Percentiles rank a stretch among this genome's conserved stretches.
phyloP scores from a whole-genome alignment of 2,329 filamentous ascomycete genomes.

The Alternaria conjuncta region DNA sequence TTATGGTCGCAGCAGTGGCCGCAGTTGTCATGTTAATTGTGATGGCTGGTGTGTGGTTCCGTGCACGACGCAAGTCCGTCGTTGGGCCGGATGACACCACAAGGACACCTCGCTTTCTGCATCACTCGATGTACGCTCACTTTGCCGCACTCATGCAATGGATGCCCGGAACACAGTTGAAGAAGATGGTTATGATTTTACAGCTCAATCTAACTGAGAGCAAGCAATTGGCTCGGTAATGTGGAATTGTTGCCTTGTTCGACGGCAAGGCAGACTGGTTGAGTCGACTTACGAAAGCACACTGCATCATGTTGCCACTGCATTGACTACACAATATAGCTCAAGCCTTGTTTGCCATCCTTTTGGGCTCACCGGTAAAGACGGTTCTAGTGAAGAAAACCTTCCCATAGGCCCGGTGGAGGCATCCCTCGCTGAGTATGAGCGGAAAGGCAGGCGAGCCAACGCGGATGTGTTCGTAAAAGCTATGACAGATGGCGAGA shows the following conservation, averaged over 20 bases:
- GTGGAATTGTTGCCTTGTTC: conserved; percentile 32
- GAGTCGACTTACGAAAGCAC: conserved; percentile 34
- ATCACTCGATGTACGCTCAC: conserved; percentile 25
- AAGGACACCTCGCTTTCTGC: conserved; percentile 35
- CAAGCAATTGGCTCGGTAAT: conserved; percentile 41
- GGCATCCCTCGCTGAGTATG: conserved; percentile 39
- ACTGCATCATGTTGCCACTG: conserved; percentile 44
- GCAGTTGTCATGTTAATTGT: conserved; percentile 43
- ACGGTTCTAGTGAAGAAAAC: conserved; percentile 43
- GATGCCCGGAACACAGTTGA: conserved; percentile 18
- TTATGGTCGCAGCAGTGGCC: conserved; percentile 38
- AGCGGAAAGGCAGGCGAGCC: conserved; percentile 34
- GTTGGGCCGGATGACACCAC: conserved; percentile 32
- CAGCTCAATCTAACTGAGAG: conserved; percentile 34
- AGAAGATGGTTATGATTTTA: conserved; percentile 12
- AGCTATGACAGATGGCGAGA: conserved; percentile 49
- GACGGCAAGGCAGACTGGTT: conserved; percentile 38
- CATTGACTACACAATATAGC: conserved; percentile 28
- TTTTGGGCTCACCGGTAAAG: conserved; percentile 46
- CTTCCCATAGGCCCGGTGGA: conserved; percentile 36
- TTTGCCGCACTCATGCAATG: conserved; percentile 18
- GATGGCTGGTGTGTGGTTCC: conserved; percentile 41
- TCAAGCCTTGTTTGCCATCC: conserved; percentile 29
- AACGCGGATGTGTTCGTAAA: conserved; percentile 41
- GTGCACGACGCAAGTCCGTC: conserved; percentile 37